Percentiles rank a stretch among this genome's conserved stretches.
Conservation (phyloP, 345 rosid genomes). For the Salix exigua region DNA sequence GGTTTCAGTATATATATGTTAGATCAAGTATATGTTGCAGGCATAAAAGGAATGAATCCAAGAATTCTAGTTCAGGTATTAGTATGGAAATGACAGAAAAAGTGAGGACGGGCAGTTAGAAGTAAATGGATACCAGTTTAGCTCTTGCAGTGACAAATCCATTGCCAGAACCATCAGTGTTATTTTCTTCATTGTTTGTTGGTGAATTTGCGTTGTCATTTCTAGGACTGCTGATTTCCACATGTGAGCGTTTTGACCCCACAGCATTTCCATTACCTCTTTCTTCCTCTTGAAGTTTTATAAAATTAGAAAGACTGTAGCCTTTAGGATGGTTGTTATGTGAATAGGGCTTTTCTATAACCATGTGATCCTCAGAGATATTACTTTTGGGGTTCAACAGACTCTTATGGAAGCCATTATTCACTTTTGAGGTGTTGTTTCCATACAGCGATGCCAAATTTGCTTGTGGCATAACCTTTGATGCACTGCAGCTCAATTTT, state of each 20-base stretch:
- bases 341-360: constrained; percentile 37
- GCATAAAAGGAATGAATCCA: neutral
- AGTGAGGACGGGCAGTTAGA: neutral
- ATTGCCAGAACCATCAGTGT: constrained; percentile 44
- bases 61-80: neutral
- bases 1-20: neutral
- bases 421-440: constrained; percentile 43
- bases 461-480: constrained; percentile 50
- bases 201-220: constrained; percentile 33
- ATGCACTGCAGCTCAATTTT: constrained; percentile 38
- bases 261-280: constrained; percentile 37
- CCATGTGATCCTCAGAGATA: constrained; percentile 45
- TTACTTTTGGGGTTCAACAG: constrained; percentile 38
- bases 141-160: constrained; percentile 86
- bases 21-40: neutral
- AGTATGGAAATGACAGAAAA: neutral
- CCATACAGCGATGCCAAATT: constrained; percentile 76
- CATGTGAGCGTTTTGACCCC: constrained; percentile 61
- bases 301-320: constrained; percentile 16
- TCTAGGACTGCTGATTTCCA: constrained; percentile 47
- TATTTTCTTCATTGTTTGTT: constrained; percentile 40
- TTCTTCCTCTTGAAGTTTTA: constrained; percentile 48
- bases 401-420: constrained; percentile 26
- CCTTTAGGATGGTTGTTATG: constrained; percentile 29
- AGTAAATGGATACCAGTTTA: constrained; percentile 62